Percentiles rank a stretch among this genome's conserved stretches.
Conservation (phyloP, 768 basidiomycete species). For the Tricholoma sp. region DNA sequence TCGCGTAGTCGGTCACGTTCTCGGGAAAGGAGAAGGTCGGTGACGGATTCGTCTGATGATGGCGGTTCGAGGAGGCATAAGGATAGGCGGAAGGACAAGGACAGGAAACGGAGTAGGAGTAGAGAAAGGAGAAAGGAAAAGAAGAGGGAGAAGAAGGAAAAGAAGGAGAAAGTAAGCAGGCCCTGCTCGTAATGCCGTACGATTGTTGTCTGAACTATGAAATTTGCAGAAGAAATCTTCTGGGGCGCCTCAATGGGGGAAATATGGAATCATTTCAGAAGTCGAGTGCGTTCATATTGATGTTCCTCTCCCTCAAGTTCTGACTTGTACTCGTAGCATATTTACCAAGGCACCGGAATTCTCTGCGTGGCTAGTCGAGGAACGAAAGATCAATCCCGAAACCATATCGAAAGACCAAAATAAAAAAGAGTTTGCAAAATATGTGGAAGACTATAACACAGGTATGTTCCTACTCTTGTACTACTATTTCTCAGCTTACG, state of each 20-base stretch:
- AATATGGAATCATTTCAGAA: conserved; percentile 83
- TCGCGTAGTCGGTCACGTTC: conserved; percentile 30
- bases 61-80: conserved; percentile 41
- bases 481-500: neutral
- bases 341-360: conserved; percentile 85
- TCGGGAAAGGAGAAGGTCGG: conserved; percentile 21
- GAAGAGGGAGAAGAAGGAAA: conserved; percentile 46
- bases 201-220: neutral
- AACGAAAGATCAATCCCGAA: conserved; percentile 88
- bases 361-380: conserved; percentile 89
- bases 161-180: conserved; percentile 54
- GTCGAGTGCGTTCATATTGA: conserved; percentile 56
- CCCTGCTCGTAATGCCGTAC: neutral
- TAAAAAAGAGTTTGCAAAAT: conserved; percentile 79
- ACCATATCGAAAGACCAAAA: conserved; percentile 80
- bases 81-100: conserved; percentile 39
- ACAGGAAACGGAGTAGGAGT: conserved; percentile 42
- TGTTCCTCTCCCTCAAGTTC: neutral
- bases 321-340: conserved; percentile 43
- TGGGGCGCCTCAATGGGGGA: conserved; percentile 77
- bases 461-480: conserved; percentile 35
- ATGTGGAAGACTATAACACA: conserved; percentile 82
- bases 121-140: conserved; percentile 28
- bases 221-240: conserved; percentile 45
- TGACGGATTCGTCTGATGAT: conserved; percentile 39